Base-by-base conservation (phyloP, 306 rosid genomes). In the Glycyrrhiza uralensis region DNA sequence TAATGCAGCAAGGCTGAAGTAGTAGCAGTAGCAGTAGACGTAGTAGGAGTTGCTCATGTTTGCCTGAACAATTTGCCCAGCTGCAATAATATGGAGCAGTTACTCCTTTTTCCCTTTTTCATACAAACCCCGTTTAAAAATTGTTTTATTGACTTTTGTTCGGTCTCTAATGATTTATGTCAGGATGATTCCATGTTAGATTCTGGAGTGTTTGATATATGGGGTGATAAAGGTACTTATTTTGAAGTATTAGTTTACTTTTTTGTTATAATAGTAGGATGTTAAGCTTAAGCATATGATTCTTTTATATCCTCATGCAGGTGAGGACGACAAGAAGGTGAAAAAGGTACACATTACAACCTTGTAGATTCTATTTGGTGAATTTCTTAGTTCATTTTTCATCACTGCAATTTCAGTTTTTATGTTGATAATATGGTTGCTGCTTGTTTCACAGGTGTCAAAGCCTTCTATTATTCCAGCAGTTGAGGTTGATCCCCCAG, bases 401-500 rank as follows among this genome's bases (percentile, higher is more conserved):
- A 39, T 15, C 23, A 10, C 15, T 52, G 67, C 50, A 51, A 15
- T 66, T 72, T 68, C 4, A 7, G 47, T 72, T 24, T 55, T 55
- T 63, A 28, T 4, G 61, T 76, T 39, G 71, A 67, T 68, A 49
- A 82, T 28, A 36, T 79, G 42, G 42, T 76, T 28, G 38, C 3
- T 45, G n/a, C 18, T 11, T 65, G 57, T 51, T 57, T 36, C 7
- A 39, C 75, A 89, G 96, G 78, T 35, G 29, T 64, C 63, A 20
- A 95, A 82, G 87, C 84, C 88, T 47, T 67, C 96, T 32, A 63
- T 78, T 79, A 88, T 95, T 86, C 90, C 97, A 42, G 97, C 96
- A 0, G 96, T 95, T 57, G 97, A 95, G 84, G 92, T 91, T 82
- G 97, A 95, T 66, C 99, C 87, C 68, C 92, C 95, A 0, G 96